Evolutionary conservation across 1,284 basidiomycete genomes (phyloP), one percentile per base, ranked within the genome.

Genomic region (Quambalaria eucalypti): DNA sequence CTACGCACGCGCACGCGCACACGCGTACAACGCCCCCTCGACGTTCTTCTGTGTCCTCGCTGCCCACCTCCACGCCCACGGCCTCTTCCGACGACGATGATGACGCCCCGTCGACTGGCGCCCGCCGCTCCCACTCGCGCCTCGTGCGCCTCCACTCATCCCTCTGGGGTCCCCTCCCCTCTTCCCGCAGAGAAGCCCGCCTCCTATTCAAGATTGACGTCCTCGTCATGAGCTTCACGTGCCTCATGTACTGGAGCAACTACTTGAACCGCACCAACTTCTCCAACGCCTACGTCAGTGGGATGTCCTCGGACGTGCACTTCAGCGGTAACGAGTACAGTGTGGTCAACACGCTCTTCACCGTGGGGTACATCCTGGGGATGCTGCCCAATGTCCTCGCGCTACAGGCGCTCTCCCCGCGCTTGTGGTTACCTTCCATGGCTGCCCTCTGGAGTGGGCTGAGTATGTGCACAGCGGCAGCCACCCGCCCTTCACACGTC

Each of bases 271-370:
- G 65, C 7, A 55, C 59, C 42, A 66, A 66, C 56, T 67, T 67
- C 44, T 29, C 38, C 49, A 63, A 63, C 50, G 59, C 58, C 48
- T 87, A 86, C 72, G 85, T 89, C 16, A 87, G 85, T 3, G 87
- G 87, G 2, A 87, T 90, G 87, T 84, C 82, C 62, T 85, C 88
- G 74, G 86, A 87, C 46, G 79, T 88, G 30, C 66, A 80, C 56
- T 84, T 88, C 82, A 76, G 79, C 49, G 85, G 85, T 29, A 85
- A 82, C 40, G 80, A 88, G 57, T 83, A 82, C 70, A 87, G 87
- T 64, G 72, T 73, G 62, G 73, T 74, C 59, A 72, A 84, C 82
- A 74, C 71, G 16, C 68, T 69, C 59, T 77, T 74, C 58, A 71
- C 69, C 12, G 64, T 71, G 4, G 74, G 76, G 5, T 76, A 74